Evolutionary conservation across 345 rosid species (phyloP), one percentile per base, ranked within the genome.

Genomic region (Trapa incisa): DNA sequence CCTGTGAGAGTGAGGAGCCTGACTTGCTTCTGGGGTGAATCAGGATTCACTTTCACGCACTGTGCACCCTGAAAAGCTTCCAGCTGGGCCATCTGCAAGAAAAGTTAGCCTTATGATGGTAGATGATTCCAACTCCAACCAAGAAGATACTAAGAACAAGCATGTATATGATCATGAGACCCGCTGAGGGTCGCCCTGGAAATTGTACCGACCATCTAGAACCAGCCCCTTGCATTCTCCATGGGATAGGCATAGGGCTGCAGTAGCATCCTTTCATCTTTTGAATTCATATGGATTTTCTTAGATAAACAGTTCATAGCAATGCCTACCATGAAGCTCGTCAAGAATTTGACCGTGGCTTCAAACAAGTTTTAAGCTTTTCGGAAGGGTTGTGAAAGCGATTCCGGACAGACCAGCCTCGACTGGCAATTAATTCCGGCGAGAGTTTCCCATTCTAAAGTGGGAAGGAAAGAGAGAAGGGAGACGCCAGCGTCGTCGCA

Each of bases 1-100:
- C 97, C 97, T 73, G 83, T 77, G 54, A 92, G 92, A 13, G 95
- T 86, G 71, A 84, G 85, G 77, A 89, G 82, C 80, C 96, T 85
- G 82, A 89, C 86, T 84, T 86, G 91, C 88, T 92, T 92, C 71
- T 92, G 98, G 0, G 96, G 98, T 16, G 96, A 84, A 81, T 92
- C 96, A 2, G 96, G 98, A 65, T 92, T 87, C 60, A 92, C 91
- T 81, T 92, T 89, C 64, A 92, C 98, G 48, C 86, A 87, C n/a
- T 41, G 50, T 8, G 98, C 91, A 57, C 37, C 68, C 61, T 64
- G 74, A 76, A 86, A 92, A 63, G 66, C 87, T 2, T 86, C 86
- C 80, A 86, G 71, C 71, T 77, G 79, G 11, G 80, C 80, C 73
- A 89, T 64, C 93, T 92, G 84, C 73, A 78, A 66, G 2, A 33